Base-by-base conservation (phyloP, 257 asterid species). In the Handroanthus guayacan region DNA sequence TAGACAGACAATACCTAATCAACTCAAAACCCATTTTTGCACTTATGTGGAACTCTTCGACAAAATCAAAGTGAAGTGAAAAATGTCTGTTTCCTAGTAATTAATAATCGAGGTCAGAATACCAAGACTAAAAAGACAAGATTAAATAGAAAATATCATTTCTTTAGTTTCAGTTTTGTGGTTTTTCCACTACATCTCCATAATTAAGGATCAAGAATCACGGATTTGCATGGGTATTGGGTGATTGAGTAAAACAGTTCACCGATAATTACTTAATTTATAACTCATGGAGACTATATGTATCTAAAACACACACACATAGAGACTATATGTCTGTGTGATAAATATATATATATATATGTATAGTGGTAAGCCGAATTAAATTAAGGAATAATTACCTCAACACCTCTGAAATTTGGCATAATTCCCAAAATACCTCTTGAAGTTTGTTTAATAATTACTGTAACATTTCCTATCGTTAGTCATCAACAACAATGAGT, bases 1-100 rank as follows among this genome's bases (percentile, higher is more conserved):
- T 84, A 81, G 90, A 84, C 92, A 86, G 85, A 81, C 87, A 80
- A 74, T 69, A 75, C 9, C 78, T 81, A 83, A 79, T 79, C 79
- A 76, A 64, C 75, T 74, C 70, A 62, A 56, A 61, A 25, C 16
- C 80, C 75, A 67, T 74, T 62, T 78, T 82, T 81, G 66, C 75
- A 66, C 78, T 25, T 62, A 67, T 75, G 6, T 67, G 62, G 62
- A 77, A 62, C 63, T 54, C 58, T 55, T 83, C 48, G 86, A 74
- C 67, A 79, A 39, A 78, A 79, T 77, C 89, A 60, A 82, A 75
- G 77, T 71, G 47, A 38, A 37, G 45, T 44, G 64, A 51, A 51
- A 54, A 68, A 80, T 80, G 83, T 84, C 81, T 82, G 66, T 79
- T 81, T 78, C 77, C 75, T 25, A 80, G 77, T 60, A 66, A 80